These are phyloP conservation scores for Talaromyces sp. DNA, from an alignment of 2,329 filamentous ascomycete genomes.

Conservation along the genomic window DNA sequence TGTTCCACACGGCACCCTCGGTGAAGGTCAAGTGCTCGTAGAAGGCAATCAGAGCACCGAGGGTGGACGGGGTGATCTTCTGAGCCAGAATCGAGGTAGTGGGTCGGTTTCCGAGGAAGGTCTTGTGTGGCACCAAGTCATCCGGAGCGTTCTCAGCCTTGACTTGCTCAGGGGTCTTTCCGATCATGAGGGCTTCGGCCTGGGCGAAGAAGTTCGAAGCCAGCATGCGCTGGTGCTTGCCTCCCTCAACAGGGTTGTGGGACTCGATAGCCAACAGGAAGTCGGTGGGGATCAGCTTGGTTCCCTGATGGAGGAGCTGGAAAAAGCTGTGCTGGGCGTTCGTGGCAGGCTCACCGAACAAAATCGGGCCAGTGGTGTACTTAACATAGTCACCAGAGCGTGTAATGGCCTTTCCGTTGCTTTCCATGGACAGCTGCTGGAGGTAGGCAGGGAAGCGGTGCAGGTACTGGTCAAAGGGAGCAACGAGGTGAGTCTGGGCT, in stretches of 20 bases:
- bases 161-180: constrained; percentile 44
- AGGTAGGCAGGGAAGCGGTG: constrained; percentile 99
- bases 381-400: constrained; percentile 83
- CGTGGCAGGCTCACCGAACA: constrained; percentile 97
- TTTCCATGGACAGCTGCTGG: constrained; percentile 99
- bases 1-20: constrained; percentile 97
- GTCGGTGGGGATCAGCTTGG: constrained; percentile 96
- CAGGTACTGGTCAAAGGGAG: constrained; percentile 98
- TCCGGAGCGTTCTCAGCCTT: constrained; percentile 45
- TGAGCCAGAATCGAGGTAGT: constrained; percentile 92
- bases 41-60: constrained; percentile 94
- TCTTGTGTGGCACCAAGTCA: constrained; percentile 87
- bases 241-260: constrained; percentile 89
- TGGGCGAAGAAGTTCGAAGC: constrained; percentile 49
- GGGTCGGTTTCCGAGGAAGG: constrained; percentile 94
- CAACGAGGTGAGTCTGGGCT: constrained; percentile 93
- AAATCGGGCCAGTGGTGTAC: constrained; percentile 92
- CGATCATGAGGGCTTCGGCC: constrained; percentile 51
- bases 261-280: constrained; percentile 96
- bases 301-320: constrained; percentile 98
- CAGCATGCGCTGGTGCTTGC: constrained; percentile 77
- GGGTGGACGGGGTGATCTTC: constrained; percentile 86
- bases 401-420: constrained; percentile 95
- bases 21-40: constrained; percentile 99
- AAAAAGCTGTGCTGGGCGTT: constrained; percentile 99